Evolutionary conservation across 2,329 filamentous ascomycete species (phyloP).

Genomic region (Metarhizium brunneum): DNA sequence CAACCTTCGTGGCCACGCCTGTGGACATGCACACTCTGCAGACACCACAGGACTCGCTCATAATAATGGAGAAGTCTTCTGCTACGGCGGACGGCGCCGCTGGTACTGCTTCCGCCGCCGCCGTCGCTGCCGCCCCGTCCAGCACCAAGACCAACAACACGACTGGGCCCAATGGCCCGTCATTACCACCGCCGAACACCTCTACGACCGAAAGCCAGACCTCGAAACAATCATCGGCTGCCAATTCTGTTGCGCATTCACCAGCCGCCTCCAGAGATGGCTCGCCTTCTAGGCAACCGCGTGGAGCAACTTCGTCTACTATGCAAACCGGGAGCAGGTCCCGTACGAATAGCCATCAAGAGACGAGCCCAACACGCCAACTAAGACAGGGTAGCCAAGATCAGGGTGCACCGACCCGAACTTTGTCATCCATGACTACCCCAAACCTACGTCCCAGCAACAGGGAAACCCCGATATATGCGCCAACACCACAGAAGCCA

Average conservation of each 20-base stretch:
- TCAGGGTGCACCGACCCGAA: slow-evolving; percentile 54
- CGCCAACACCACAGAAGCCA: slow-evolving; percentile 56
- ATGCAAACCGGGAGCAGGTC: slow-evolving; percentile 38
- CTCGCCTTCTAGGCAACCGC: slow-evolving; percentile 34
- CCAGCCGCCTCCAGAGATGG: slow-evolving; percentile 34
- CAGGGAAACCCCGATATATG: slow-evolving; percentile 52
- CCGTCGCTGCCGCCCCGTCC: slow-evolving; percentile 10
- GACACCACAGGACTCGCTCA: slow-evolving; percentile 17
- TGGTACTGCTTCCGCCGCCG: slow-evolving; percentile 7
- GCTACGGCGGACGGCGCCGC: slow-evolving; percentile 9
- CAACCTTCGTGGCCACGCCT: slow-evolving; percentile 19
- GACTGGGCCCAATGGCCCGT: slow-evolving; percentile 1
- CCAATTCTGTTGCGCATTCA: slow-evolving; percentile 26
- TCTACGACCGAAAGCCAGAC: slow-evolving; percentile 18
- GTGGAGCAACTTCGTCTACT: slow-evolving; percentile 25
- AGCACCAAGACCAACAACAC: slow-evolving; percentile 3
- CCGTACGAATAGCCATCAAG: slow-evolving; percentile 56
- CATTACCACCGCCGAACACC: slow-evolving; percentile 5
- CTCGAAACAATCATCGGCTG: slow-evolving; percentile 27
- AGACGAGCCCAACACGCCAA: slow-evolving; percentile 52
- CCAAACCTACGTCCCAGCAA: slow-evolving; percentile 53
- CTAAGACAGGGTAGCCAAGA: slow-evolving; percentile 44
- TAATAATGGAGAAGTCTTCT: slow-evolving; percentile 26
- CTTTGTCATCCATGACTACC: slow-evolving; percentile 58
- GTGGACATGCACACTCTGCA: slow-evolving; percentile 23